phyloP scores from a whole-genome alignment of 805 yeast species.

The Isabelozyma rhagii region DNA sequence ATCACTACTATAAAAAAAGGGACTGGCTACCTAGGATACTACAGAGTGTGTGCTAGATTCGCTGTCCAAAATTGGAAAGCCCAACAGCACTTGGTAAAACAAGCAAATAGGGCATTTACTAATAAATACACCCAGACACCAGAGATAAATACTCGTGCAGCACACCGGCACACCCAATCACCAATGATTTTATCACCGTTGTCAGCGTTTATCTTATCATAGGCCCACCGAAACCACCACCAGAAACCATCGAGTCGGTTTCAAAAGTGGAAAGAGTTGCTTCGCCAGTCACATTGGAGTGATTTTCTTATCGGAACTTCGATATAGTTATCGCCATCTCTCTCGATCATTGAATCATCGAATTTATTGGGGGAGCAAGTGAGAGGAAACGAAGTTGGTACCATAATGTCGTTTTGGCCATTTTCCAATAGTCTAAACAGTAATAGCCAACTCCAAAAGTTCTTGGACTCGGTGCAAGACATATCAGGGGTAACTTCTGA shows the following conservation, averaged over 20 bases:
- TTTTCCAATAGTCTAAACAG: slow-evolving; percentile 34
- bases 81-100: no score
- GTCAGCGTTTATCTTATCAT: background rate
- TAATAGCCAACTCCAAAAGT: slow-evolving; percentile 39
- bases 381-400: background rate
- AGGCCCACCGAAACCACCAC: background rate
- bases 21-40: no score
- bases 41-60: no score
- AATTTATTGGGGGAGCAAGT: background rate
- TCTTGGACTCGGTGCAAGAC: slow-evolving; percentile 36
- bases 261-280: background rate
- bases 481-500: slow-evolving; percentile 26
- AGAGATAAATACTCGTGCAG: background rate
- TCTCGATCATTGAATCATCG: background rate
- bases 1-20: no score
- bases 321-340: background rate
- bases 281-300: background rate
- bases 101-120: no score
- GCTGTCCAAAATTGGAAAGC: background rate
- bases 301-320: background rate
- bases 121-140: background rate
- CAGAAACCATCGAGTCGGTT: background rate
- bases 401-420: slow-evolving; percentile 45
- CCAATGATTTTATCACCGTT: background rate
- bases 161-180: background rate